Evolutionary conservation across 345 rosid genomes (phyloP), one percentile per base, ranked within the genome.

Genomic region (Populus deltoides): DNA sequence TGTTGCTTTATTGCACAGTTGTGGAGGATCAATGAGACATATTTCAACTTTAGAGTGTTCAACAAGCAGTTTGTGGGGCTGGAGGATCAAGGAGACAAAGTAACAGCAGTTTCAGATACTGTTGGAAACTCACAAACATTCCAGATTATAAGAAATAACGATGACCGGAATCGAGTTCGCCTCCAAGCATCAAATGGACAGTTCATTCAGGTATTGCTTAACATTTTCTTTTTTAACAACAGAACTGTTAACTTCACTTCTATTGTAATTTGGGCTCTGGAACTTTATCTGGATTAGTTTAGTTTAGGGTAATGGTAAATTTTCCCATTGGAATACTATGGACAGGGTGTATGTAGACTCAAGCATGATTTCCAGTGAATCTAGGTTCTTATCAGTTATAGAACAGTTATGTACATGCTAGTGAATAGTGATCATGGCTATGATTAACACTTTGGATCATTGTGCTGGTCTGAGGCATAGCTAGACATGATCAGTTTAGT

Each of bases 171-270:
- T 74, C 76, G 41, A 2, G 77, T 74, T 77, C 79, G 79, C 24
- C 41, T 83, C 20, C 70, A 20, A 77, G 81, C 88, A 66, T 15
- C 86, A 11, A 86, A 83, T 57, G 86, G 86, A n/a, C 29, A 57
- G 13, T 83, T 81, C 76, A 75, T 86, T 27, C 86, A 83, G 84
- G 87, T 82, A 33, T 11, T 59, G 7, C 65, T 24, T 59, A 3
- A 3, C 25, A 6, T 59, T 10, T 57, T 57, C 3, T 3, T 59
- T 59, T 10, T 8, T 24, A 53, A 20, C 59, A 53, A 53, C 22
- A 2, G 3, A 6, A 20, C 24, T 18, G 20, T 53, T 2, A 53
- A 53, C 8, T 7, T 53, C n/a, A 38, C 13, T 8, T 41, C 12
- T 41, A 9, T 47, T 12, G 12, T 3, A 47, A 47, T 59, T 24